Base-by-base conservation (phyloP, 2,329 filamentous ascomycete species). In the Magnaporthales sp. region DNA sequence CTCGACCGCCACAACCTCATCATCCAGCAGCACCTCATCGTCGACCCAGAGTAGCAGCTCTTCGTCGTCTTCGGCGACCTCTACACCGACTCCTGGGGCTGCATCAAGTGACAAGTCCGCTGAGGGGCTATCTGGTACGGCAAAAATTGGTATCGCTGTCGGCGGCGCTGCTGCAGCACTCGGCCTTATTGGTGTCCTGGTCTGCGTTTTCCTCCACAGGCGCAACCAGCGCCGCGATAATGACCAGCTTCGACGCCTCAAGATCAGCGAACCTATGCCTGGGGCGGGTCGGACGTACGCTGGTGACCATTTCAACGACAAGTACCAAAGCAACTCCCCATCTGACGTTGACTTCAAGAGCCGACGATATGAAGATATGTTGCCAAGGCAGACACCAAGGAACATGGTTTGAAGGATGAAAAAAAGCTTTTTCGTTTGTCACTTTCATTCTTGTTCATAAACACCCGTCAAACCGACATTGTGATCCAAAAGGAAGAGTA, bases 321-420 rank as follows among this genome's bases (percentile, higher is more conserved):
- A 72, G 24, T 75, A 77, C 67, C 78, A 80, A 66, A 74, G 77
- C 61, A 76, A 75, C 11, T 74, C 76, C 62, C 68, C 70, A 19
- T 72, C 75, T 19, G 82, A 83, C 62, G 77, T 86, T 60, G 83
- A 86, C 70, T 76, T 81, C 71, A 80, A 81, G 68, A 80, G 83
- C 3, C 79, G 81, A 68, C 79, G 83, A 58, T 87, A 87, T 69
- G 84, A 87, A 73, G 84, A 87, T 69, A 84, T 86, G 83, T 71
- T 83, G 26, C 83, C 83, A 30, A 77, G 83, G 61, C 77, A 80
- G 68, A 78, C 81, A 62, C 84, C 85, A 11, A 77, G 79, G 67
- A 71, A 72, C 22, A 76, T 78, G 73, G 74, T 77, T 7, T 74
- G 38, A 46, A 46, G 38, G n/a, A n/a, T 46, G 38, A 46, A 67